These are phyloP conservation scores for Thermomyces lanuginosus DNA, from an alignment of 2,329 filamentous ascomycete genomes.

Conservation along the genomic window DNA sequence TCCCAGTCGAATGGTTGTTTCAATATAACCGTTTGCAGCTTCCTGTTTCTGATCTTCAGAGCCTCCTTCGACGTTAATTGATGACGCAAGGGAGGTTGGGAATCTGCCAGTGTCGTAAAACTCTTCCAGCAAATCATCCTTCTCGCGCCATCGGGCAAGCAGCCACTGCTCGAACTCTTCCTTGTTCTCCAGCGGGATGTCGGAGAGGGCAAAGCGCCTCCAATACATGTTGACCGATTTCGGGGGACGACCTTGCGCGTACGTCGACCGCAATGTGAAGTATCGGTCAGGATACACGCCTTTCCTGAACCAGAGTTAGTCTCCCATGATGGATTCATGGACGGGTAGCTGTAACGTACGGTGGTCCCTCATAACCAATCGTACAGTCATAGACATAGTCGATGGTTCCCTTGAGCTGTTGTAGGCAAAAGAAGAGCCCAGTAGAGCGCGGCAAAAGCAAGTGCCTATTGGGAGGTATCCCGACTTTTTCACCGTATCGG, in stretches of 20 bases:
- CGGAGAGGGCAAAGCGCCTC: slow-evolving; percentile 63
- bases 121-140: slow-evolving; percentile 74
- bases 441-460: slow-evolving; percentile 45
- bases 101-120: slow-evolving; percentile 66
- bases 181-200: slow-evolving; percentile 63
- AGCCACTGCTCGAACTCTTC: slow-evolving; percentile 74
- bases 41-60: slow-evolving; percentile 15
- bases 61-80: slow-evolving; percentile 30
- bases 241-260: slow-evolving; percentile 72
- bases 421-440: slow-evolving; percentile 44
- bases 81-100: slow-evolving; percentile 47
- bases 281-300: slow-evolving; percentile 78
- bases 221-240: slow-evolving; percentile 96
- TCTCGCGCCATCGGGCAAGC: slow-evolving; percentile 73
- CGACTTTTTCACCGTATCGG: slow-evolving; percentile 41
- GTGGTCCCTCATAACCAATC: slow-evolving; percentile 83
- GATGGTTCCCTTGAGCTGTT: slow-evolving; percentile 42
- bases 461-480: slow-evolving; percentile 41
- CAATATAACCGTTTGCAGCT: slow-evolving; percentile 25
- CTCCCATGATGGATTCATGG: not conserved
- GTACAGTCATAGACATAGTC: slow-evolving; percentile 63
- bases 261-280: slow-evolving; percentile 74
- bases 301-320: slow-evolving; percentile 34
- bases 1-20: slow-evolving; percentile 26
- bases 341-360: slow-evolving; percentile 44